Evolutionary conservation across 495 filamentous ascomycete species (phyloP).

Genomic region (Podospora comata): DNA sequence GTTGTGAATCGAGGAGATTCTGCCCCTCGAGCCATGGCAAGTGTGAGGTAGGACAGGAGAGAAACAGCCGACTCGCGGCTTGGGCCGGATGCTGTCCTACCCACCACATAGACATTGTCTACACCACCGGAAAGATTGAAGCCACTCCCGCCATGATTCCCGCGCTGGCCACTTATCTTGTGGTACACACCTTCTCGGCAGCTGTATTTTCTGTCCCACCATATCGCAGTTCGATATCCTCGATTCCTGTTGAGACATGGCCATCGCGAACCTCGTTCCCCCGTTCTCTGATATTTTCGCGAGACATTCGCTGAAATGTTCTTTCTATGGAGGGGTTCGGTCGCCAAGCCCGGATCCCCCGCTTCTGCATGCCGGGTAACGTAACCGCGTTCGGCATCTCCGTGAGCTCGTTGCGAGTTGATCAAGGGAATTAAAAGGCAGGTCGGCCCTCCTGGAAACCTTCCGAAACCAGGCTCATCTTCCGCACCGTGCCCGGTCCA

Average conservation of each 20-base stretch:
- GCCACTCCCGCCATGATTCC: neutral
- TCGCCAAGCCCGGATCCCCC: neutral
- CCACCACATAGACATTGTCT: neutral
- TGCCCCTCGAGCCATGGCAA: neutral
- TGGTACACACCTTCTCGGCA: neutral
- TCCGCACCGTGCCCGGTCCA: neutral
- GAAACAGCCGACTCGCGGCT: neutral
- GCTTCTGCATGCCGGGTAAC: neutral
- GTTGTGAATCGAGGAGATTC: neutral
- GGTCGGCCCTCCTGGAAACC: neutral
- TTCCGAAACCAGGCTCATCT: neutral
- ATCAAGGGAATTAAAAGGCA: neutral
- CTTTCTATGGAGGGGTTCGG: neutral
- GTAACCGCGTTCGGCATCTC: constrained; percentile 3
- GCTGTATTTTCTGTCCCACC: neutral
- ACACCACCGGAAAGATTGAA: constrained; percentile 1
- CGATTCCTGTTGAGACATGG: too few species aligned
- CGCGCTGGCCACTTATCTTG: neutral
- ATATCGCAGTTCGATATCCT: neutral
- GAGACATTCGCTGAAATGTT: neutral
- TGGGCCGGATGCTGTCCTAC: constrained; percentile 2
- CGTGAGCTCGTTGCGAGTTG: neutral
- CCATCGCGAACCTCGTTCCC: neutral
- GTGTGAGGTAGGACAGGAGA: neutral
- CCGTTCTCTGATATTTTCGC: neutral